These are phyloP conservation scores for Tritrichomonas foetus DNA, from an alignment of 208 protist genomes.

Conservation along the genomic window DNA sequence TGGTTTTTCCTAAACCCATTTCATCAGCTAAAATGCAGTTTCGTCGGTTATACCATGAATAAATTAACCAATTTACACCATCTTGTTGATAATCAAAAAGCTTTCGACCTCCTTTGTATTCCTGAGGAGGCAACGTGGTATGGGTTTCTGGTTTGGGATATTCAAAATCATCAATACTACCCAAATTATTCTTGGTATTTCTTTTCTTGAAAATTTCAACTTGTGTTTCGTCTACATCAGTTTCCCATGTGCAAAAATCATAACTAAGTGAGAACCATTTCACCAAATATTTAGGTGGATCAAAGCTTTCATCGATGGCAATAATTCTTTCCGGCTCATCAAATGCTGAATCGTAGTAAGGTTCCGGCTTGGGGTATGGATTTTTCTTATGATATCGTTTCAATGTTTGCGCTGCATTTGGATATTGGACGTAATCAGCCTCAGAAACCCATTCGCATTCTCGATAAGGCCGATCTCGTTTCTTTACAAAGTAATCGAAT, in stretches of 20 bases:
- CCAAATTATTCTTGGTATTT: background rate
- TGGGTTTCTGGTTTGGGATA: background rate
- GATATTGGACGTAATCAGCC: background rate
- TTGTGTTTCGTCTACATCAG: background rate
- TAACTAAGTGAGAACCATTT: slow-evolving; percentile 62
- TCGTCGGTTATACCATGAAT: slow-evolving; percentile 50
- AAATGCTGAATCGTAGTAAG: background rate
- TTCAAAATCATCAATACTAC: too few relatives aligned
- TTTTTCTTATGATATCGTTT: slow-evolving; percentile 28
- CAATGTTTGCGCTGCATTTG: background rate
- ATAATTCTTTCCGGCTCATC: background rate
- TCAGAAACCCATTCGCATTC: background rate
- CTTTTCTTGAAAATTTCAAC: background rate
- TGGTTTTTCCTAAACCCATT: slow-evolving; percentile 58
- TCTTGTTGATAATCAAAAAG: slow-evolving; percentile 55
- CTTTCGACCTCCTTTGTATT: slow-evolving; percentile 29
- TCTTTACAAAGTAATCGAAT: slow-evolving; percentile 15
- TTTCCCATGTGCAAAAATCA: slow-evolving; percentile 63
- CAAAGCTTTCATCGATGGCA: background rate
- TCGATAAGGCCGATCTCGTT: background rate
- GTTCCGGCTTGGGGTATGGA: background rate
- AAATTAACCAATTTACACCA: slow-evolving; percentile 57
- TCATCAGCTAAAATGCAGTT: slow-evolving; percentile 55
- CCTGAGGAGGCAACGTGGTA: background rate
- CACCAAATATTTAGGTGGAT: slow-evolving; percentile 55